A percentile compares a stretch with the other conserved stretches of the same genome.
These are phyloP conservation scores for Ophiobolus disseminans DNA, from an alignment of 2,329 filamentous ascomycete species.

Conservation along the genomic window DNA sequence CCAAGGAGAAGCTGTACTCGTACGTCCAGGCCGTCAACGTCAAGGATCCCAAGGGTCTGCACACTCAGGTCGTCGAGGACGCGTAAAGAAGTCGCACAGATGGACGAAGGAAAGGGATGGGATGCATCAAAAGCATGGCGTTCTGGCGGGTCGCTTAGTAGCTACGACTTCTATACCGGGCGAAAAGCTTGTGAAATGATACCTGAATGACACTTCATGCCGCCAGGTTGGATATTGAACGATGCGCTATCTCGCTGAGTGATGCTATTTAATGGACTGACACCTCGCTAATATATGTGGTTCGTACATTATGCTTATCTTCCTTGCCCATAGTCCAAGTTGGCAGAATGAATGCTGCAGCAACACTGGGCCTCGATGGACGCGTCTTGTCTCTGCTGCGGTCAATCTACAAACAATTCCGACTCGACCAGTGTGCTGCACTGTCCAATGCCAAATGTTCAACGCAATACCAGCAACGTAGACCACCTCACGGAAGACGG, in stretches of 20 bases:
- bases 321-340: no score
- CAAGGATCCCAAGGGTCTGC: constrained; percentile 98
- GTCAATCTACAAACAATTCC: no score
- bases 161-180: constrained; percentile 34
- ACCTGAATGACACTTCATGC: constrained; percentile 45
- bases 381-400: no score
- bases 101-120: constrained; percentile 19
- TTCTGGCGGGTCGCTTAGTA: constrained; percentile 47
- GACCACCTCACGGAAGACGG: no score
- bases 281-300: background rate
- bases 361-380: no score
- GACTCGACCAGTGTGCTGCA: no score
- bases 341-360: no score
- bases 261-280: no score
- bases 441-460: no score
- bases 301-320: no score
- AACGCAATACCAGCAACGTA: no score
- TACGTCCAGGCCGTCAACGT: constrained; percentile 99
- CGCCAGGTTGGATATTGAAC: constrained; percentile 26
- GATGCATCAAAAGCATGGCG: constrained; percentile 45
- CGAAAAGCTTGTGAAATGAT: constrained; percentile 47
- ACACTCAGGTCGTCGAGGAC: constrained; percentile 84
- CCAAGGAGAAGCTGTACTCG: constrained; percentile 99
- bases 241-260: no score
- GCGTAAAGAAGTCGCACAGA: constrained; percentile 52